Conservation (phyloP, 257 asterid species). For the Solanum piurae region DNA sequence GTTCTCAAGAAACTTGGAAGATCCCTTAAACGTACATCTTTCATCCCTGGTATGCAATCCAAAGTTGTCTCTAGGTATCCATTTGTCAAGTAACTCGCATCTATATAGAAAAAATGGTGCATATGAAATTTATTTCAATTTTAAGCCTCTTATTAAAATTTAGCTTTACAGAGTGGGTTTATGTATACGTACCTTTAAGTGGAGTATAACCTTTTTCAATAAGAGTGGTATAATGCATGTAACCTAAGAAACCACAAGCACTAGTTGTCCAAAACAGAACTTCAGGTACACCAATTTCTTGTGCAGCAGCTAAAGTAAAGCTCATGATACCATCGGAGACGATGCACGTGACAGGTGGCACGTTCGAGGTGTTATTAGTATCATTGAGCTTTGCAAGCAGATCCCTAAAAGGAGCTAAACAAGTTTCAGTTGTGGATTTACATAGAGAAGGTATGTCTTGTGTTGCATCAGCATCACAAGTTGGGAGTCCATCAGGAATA, state of each 20-base stretch:
- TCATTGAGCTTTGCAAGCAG: background rate
- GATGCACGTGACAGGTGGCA: background rate
- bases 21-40: background rate
- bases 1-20: constrained; percentile 9
- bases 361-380: background rate
- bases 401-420: background rate
- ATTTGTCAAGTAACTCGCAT: background rate
- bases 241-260: constrained; percentile 8
- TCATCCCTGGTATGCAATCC: constrained; percentile 7
- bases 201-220: background rate
- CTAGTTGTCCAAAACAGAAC: background rate
- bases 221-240: background rate
- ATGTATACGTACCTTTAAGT: background rate
- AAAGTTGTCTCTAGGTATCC: background rate
- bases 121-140: too few relatives aligned
- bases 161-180: background rate
- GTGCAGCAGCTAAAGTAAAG: background rate
- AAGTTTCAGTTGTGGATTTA: background rate
- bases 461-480: background rate
- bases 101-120: background rate
- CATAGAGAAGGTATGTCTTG: background rate
- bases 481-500: background rate
- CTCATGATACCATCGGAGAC: background rate
- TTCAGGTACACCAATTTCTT: background rate
- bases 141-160: background rate